Base-by-base conservation (phyloP, 2,329 filamentous ascomycete genomes). In the Fusarium haematococcum region DNA sequence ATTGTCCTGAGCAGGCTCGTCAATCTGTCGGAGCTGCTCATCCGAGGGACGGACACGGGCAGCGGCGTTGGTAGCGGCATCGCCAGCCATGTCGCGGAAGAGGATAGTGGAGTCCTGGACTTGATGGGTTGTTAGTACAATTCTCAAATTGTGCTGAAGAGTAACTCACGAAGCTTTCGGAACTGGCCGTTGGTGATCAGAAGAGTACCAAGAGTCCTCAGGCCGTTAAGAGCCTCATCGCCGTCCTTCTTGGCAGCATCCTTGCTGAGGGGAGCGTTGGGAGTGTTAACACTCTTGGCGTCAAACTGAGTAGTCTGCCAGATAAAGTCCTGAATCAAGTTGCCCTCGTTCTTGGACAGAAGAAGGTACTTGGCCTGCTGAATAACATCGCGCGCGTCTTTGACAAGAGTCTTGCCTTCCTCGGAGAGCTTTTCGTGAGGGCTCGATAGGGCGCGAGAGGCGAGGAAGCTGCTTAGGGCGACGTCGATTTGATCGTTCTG, bases 161-260 rank as follows among this genome's bases (percentile, higher is more conserved):
- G n/a, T 14, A 57, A 90, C 92, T 83, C 90, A 93, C 93, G 84
- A 37, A 98, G 90, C 86, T 98, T 98, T 77, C 95, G 91, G 88
- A 97, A 98, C 82, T 98, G 95, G 75, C 97, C 97, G 79, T 99
- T 99, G 78, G 95, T 97, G 79, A 98, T 93, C 78, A 98, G 86
- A 67, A 99, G 88, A 20, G 93, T 95, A 61, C 96, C 97, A 1
- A 99, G 87, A 5, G 95, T 98, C 77, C 95, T 92, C 52, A 99
- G 85, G 30, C 96, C 97, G 74, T 98, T 91, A 10, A 97, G 86
- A 2, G 93, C 95, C 81, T 96, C 89, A 73, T 97, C 91, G 45
- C 93, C 94, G 81, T 99, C 94, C 80, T 96, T 92, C 84, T 93
- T 91, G 30, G 94, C 94, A 2, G 89, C 89, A 1, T 94, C 91